Evolutionary conservation across 345 rosid genomes (phyloP).

Genomic region (Citrus sp.): DNA sequence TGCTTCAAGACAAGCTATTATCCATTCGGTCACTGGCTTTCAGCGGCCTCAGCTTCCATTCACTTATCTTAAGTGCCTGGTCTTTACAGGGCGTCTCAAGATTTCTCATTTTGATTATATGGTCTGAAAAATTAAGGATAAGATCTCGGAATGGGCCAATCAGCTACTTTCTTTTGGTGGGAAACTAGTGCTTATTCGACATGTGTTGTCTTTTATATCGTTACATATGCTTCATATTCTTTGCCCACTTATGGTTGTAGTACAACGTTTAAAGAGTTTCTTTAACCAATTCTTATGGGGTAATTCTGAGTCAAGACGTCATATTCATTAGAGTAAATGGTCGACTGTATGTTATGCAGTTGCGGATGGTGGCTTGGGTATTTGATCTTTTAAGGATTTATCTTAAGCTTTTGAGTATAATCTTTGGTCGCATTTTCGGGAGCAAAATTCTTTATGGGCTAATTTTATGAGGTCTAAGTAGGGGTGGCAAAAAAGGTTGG

Average conservation of each 20-base stretch:
- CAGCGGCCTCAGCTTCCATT: neutral
- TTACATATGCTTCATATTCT: neutral
- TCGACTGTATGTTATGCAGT: fast-evolving
- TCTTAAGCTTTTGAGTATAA: neutral
- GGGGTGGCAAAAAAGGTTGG: no score
- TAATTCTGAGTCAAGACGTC: fast-evolving
- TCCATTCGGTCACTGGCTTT: fast-evolving
- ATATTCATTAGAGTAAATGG: neutral
- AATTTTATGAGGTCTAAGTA: neutral
- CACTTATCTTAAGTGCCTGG: no score
- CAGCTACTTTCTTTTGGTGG: no score
- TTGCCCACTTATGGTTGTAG: fast-evolving
- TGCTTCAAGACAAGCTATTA: fast-evolving
- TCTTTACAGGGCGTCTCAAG: no score
- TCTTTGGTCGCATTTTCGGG: neutral
- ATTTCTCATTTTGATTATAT: no score
- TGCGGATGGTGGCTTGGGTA: fast-evolving
- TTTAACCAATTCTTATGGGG: neutral
- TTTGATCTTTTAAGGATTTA: neutral
- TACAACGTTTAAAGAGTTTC: fast-evolving
- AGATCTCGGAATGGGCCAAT: fast-evolving
- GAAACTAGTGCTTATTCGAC: no score
- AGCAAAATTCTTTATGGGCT: neutral
- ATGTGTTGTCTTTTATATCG: no score
- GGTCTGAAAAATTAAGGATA: no score